Percentiles rank a stretch among this genome's conserved stretches.
Evolutionary conservation across 768 basidiomycete genomes (phyloP).

Genomic region (Podaxis sp.): DNA sequence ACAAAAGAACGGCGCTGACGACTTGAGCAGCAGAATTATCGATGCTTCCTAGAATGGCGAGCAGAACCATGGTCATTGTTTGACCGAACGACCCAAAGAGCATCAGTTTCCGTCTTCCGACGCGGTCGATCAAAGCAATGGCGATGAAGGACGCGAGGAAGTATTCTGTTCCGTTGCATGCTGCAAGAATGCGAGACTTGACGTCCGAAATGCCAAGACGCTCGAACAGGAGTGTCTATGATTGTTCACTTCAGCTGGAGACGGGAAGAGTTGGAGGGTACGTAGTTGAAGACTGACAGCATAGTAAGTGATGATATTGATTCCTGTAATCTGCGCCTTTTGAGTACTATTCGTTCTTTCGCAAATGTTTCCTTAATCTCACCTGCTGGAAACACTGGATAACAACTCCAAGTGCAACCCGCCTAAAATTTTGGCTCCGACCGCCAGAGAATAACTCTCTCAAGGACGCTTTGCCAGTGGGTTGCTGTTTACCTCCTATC

Average conservation of each 20-base stretch:
- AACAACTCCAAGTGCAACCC: constrained; percentile 49
- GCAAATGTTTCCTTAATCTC: background rate
- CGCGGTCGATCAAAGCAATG: constrained; percentile 65
- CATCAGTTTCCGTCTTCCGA: constrained; percentile 71
- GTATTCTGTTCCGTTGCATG: constrained; percentile 70
- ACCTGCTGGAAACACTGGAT: constrained; percentile 66
- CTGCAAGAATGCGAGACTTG: constrained; percentile 57
- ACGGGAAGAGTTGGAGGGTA: background rate
- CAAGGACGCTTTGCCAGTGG: constrained; percentile 30
- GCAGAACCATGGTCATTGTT: constrained; percentile 52
- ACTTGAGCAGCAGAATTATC: constrained; percentile 43
- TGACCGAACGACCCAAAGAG: constrained; percentile 65
- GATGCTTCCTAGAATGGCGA: constrained; percentile 53
- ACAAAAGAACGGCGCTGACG: constrained; percentile 50
- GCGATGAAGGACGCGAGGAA: constrained; percentile 69
- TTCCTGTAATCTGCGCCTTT: constrained; percentile 47
- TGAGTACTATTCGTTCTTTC: background rate
- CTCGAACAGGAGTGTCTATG: constrained; percentile 51
- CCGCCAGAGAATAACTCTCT: constrained; percentile 54
- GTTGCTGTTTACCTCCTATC: background rate
- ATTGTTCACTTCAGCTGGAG: background rate
- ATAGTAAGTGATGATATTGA: constrained; percentile 62
- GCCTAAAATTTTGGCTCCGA: constrained; percentile 55
- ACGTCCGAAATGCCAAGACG: constrained; percentile 54
- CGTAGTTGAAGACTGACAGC: constrained; percentile 21